Conservation (phyloP, 2,329 filamentous ascomycete genomes). For the Epichloe sp. region DNA sequence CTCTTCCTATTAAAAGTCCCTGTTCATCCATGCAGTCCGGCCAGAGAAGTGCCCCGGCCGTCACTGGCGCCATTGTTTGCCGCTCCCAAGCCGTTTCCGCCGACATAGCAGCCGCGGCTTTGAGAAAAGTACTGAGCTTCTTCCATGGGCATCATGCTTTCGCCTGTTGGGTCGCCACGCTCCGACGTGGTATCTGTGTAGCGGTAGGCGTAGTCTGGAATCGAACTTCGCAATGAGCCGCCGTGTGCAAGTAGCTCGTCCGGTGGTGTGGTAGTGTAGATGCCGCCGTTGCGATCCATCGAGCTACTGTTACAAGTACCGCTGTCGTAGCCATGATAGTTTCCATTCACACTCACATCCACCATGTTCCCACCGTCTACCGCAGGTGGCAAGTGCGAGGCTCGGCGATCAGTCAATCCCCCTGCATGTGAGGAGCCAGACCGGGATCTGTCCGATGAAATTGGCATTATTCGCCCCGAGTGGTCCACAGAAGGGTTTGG, state of each 20-base stretch:
- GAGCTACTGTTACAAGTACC: background rate
- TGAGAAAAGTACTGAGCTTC: conserved; percentile 1
- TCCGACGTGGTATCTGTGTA: conserved; percentile 14
- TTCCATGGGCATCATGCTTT: background rate
- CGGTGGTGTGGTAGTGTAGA: conserved; percentile 8
- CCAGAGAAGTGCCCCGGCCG: background rate
- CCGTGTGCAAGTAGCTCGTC: conserved; percentile 9
- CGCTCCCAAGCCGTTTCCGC: background rate
- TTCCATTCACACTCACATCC: background rate
- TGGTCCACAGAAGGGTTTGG: conserved; percentile 4
- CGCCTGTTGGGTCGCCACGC: background rate
- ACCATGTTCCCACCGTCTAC: background rate
- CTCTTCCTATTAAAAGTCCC: background rate
- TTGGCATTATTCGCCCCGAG: background rate
- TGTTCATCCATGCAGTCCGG: conserved; percentile 1
- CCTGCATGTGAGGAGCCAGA: background rate
- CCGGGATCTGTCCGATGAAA: background rate
- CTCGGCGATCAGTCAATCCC: background rate
- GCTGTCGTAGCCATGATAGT: conserved; percentile 1
- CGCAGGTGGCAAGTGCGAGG: background rate
- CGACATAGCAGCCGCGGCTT: background rate
- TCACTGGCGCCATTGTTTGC: background rate
- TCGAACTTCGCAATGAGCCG: conserved; percentile 8
- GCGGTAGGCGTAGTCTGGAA: conserved; percentile 17
- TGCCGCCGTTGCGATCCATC: conserved; percentile 2